Evolutionary conservation across 1,139 yeast species (phyloP), one percentile per base, ranked within the genome.

Genomic region (Geotrichum histeridarum): DNA sequence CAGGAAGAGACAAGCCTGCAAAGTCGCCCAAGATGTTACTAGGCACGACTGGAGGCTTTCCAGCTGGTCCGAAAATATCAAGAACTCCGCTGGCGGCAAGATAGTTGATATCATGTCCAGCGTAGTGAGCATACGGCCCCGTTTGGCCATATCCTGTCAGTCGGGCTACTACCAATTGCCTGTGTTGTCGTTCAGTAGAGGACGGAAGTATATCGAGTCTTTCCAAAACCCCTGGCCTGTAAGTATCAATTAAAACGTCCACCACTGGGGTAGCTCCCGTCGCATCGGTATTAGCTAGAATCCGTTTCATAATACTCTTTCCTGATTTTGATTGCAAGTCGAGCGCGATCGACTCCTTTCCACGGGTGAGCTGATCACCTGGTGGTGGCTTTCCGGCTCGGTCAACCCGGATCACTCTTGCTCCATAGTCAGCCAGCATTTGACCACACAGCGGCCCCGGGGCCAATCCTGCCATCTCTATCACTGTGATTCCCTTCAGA

Each of bases 341-440:
- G 27, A 70, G 58, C 12, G 66, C 64, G 36, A 69, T 61, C 11
- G 70, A 67, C 42, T 66, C 67, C 52, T 70, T 70, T 12, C 71
- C 71, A 54, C 69, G 63, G 46, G 69, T 67, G 39, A 72, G 66
- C 18, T 65, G 65, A 57, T 70, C 73, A 2, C 9, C 6, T 2
- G 33, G 33, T 8, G 39, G 33, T n/a, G 31, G 17, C 41, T 11
- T 11, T 11, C 41, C 17, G 7, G 41, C 41, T 0, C 63, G 54
- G 37, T 63, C 67, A 39, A 70, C 64, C 44, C 70, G 64, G 14
- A 70, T 63, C 5, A 70, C 72, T 18, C 67, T 64, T 11, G 73
- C 73, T 32, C 73, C 73, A 49, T 67, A 70, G 49, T 69, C 70
- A 1, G 73, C 71, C 18, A 70, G 50, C 43, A 61, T 48, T 35